Evolutionary conservation across 805 yeast species (phyloP).

Genomic region (Zygoascus flipseniorum): DNA sequence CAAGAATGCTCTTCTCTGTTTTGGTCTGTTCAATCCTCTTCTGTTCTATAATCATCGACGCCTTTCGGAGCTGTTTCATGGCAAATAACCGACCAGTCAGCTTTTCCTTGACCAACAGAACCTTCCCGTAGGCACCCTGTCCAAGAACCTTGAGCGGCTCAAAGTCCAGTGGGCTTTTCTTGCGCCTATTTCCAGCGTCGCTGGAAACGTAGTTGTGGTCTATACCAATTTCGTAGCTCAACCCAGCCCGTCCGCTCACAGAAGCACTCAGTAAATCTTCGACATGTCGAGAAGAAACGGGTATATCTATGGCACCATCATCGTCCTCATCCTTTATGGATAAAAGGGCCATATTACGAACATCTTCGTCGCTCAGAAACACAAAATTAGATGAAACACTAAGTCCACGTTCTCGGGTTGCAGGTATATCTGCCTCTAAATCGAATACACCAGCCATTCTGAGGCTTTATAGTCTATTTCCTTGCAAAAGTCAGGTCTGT

Average conservation of each 20-base stretch:
- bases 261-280: background rate
- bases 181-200: slow-evolving; percentile 19
- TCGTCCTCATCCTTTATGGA: background rate
- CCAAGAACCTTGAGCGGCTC: slow-evolving; percentile 72
- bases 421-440: background rate
- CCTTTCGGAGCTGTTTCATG: slow-evolving; percentile 78
- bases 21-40: slow-evolving; percentile 66
- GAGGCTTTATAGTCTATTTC: background rate
- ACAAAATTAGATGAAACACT: slow-evolving; percentile 5
- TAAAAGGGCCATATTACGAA: background rate
- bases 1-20: slow-evolving; percentile 68
- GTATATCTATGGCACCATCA: background rate
- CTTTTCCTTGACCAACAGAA: slow-evolving; percentile 61
- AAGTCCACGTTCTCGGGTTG: background rate
- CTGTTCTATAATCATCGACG: slow-evolving; percentile 55
- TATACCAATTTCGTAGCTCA: slow-evolving; percentile 39
- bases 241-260: background rate
- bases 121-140: slow-evolving; percentile 85
- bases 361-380: slow-evolving; percentile 6
- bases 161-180: slow-evolving; percentile 43
- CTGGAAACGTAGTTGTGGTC: slow-evolving; percentile 32
- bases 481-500: background rate
- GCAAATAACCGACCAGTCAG: slow-evolving; percentile 63
- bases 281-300: background rate
- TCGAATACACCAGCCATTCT: slow-evolving; percentile 18